Evolutionary conservation across 1,139 yeast species (phyloP), one percentile per base, ranked within the genome.

Genomic region (Saccharomyces uvarum): DNA sequence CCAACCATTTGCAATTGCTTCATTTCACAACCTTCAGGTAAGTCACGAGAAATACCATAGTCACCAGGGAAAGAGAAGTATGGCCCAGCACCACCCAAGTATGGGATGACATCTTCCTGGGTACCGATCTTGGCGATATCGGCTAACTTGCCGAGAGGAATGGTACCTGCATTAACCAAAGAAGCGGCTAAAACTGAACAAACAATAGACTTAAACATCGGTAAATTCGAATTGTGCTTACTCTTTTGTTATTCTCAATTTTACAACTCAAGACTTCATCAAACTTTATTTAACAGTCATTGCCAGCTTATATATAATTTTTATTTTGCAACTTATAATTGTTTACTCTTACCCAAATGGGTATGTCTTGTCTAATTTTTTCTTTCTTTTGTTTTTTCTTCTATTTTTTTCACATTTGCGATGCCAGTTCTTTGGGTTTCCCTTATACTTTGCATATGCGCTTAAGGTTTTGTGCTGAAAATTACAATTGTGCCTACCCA

Each of bases 1-100:
- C 79, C 75, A 52, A 81, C 71, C 57, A 82, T 69, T 60, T 82
- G 83, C 11, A 84, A 87, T 67, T 84, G 90, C 57, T 82, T 84
- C 51, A 84, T 75, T 8, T 72, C 67, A 64, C 88, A 80, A 51
- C 75, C 75, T n/a, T 60, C 60, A 16, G 65, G 65, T n/a, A 56
- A 48, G 7, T 52, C 56, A 16, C 47, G 54, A 19, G 61, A 50
- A 41, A 62, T 54, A 42, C 61, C 58, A 51, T 53, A 59, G 47
- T 55, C 55, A 4, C 44, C 29, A n/a, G 63, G 64, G 48, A 54
- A 62, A n/a, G 56, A 41, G 50, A 54, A 61, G 46, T 62, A 57
- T n/a, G 65, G 65, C 19, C 60, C 64, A 16, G 59, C 33, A 47
- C 64, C 65, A 29, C 55, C 63, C 32, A 62, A 53, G 47, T 49